Evolutionary conservation across 305 asterid species (phyloP).

Genomic region (Fraxinus sp.): DNA sequence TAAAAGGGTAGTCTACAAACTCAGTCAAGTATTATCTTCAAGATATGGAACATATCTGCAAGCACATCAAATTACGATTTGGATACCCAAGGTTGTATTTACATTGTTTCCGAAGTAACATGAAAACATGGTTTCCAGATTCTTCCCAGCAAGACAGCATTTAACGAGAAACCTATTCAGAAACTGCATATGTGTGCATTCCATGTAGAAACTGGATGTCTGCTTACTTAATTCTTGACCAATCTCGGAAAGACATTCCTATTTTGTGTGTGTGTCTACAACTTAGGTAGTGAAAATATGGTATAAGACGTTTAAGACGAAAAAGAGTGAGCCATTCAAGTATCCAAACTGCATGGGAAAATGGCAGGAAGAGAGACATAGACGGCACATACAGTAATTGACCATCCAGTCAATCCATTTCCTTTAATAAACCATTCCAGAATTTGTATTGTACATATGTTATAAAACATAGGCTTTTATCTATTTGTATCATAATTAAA

Average conservation of each 20-base stretch:
- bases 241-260: neutral
- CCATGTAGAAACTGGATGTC: neutral
- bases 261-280: neutral
- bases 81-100: neutral
- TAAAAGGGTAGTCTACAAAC: neutral
- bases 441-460: neutral
- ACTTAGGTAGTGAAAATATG: neutral
- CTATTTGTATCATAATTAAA: neutral
- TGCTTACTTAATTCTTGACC: neutral
- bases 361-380: neutral
- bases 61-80: neutral
- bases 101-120: neutral
- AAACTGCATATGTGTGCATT: neutral
- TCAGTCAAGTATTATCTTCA: neutral
- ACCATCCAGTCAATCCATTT: neutral
- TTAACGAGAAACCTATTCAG: neutral
- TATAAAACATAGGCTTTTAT: neutral
- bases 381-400: neutral
- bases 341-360: neutral
- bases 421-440: neutral
- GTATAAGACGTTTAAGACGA: neutral
- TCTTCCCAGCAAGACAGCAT: neutral
- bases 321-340: neutral
- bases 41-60: neutral
- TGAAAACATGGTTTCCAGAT: neutral